Conservation (phyloP, 495 filamentous ascomycete genomes). For the Cudoniella acicularis region DNA sequence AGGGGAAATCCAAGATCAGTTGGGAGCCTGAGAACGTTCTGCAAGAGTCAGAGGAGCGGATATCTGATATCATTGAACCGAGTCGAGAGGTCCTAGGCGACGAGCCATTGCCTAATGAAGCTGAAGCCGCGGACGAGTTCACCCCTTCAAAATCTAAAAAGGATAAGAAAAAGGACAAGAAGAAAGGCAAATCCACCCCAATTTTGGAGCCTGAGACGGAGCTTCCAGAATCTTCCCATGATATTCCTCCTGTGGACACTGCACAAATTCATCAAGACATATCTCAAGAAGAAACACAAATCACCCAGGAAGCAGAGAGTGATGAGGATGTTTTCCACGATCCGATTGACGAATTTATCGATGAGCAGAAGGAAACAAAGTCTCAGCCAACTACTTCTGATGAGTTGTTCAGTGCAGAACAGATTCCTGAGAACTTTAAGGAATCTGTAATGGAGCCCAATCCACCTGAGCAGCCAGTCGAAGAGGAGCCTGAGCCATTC, state of each 20-base stretch:
- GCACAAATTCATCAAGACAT: not conserved
- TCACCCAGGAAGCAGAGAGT: not conserved
- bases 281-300: not conserved
- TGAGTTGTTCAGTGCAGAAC: not conserved
- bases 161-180: slow-evolving; percentile 25
- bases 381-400: not conserved
- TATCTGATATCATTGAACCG: not conserved
- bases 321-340: not conserved
- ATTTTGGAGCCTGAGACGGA: not conserved
- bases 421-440: not conserved
- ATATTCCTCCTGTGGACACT: not conserved
- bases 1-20: not conserved
- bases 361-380: not conserved
- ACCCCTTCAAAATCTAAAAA: slow-evolving; percentile 20
- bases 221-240: not conserved
- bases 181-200: slow-evolving; percentile 2
- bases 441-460: not conserved
- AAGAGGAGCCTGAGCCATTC: not conserved
- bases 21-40: not conserved
- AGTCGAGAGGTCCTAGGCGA: not conserved
- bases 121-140: not conserved
- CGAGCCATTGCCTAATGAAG: not conserved
- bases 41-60: not conserved
- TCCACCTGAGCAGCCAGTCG: not conserved
- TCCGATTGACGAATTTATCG: not conserved